Base-by-base conservation (phyloP, 2,329 filamentous ascomycete species). In the Ascochyta lentis region DNA sequence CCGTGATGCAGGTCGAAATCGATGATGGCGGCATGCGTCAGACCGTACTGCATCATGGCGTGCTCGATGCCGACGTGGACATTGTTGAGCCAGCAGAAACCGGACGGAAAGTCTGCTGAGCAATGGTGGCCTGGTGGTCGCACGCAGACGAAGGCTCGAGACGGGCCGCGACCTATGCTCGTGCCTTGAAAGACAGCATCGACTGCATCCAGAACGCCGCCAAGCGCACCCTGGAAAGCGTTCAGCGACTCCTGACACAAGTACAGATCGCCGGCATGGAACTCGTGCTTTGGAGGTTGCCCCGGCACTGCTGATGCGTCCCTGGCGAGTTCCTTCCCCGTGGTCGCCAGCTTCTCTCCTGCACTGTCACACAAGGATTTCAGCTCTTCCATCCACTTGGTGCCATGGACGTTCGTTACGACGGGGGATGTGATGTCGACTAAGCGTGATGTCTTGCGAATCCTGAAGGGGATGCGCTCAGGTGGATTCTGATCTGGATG, bases 21-120 rank as follows among this genome's bases (percentile, higher is more conserved):
- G 29, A 78, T 74, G 53, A 78, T 98, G 10, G 92, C 95, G 0
- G 93, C 94, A 74, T 99, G 95, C 0, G 94, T 98, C 26, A 98
- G 79, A 0, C 90, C 92, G 70, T 99, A 90, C 35, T 84, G 85
- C 59, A 94, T 86, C 19, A 91, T 88, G 10, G 89, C 94, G 74
- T 99, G 91, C 74, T 96, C 90, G 62, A 99, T 96, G 0, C 94
- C 95, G 22, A 99, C 91, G 71, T 98, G 94, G 0, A 99, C 92
- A 71, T 99, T 99, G 76, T 99, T 99, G 46, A 99, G 79, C 94
- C 95, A 99, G 78, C 95, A 99, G 72, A 99, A 99, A 0, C 95
- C 95, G 2, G 94, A 97, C 0, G 95, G 95, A 66, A 89, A 89
- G 45, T 89, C 86, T 4, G 91, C 86, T 2, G 94, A 96, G 77